Base-by-base conservation (phyloP, 345 rosid genomes). In the Erucastrum elatum region DNA sequence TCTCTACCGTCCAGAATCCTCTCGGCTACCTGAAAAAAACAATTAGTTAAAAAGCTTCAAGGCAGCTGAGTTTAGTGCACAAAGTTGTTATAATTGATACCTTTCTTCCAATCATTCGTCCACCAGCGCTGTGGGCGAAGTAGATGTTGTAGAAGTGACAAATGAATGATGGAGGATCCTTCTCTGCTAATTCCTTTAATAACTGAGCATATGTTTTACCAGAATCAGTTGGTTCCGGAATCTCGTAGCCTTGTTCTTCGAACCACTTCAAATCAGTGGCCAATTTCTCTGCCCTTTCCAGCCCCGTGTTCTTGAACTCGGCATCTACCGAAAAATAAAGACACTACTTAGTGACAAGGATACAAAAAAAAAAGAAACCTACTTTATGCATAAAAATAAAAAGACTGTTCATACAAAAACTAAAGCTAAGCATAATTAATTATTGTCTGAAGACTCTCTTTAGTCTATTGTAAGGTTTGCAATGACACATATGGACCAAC, bases 81-180 rank as follows among this genome's bases (percentile, higher is more conserved):
- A 16, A 67, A 13, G 63, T 30, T 21, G 86, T 92, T 68, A 9
- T 73, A 25, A 16, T n/a, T n/a, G n/a, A n/a, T 87, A 94, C 98
- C 94, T 90, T 94, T 83, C 80, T 91, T 68, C 95, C 98, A 75
- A 94, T 94, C 97, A 94, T 92, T 63, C 94, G 91, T 37, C 98
- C 98, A 75, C 98, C 98, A 37, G 98, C 98, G 55, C 89, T 82
- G 79, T 94, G 97, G 11, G 98, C 98, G 65, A 94, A 94, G 79
- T 94, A 94, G 66, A 87, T 82, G 65, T 94, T 94, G 87, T 91
- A 94, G 90, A 94, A 94, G 86, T 94, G 97, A 80, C 98, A 94
- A 65, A 94, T 88, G 72, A 94, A 94, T 51, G 97, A 94, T 76
- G 85, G 98, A 81, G 97, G 97, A 85, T 94, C 97, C 64, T 88